A percentile compares a stretch with the other conserved stretches of the same genome.
These are phyloP conservation scores for Podaxis sp. DNA, from an alignment of 768 basidiomycete species.

Conservation along the genomic window DNA sequence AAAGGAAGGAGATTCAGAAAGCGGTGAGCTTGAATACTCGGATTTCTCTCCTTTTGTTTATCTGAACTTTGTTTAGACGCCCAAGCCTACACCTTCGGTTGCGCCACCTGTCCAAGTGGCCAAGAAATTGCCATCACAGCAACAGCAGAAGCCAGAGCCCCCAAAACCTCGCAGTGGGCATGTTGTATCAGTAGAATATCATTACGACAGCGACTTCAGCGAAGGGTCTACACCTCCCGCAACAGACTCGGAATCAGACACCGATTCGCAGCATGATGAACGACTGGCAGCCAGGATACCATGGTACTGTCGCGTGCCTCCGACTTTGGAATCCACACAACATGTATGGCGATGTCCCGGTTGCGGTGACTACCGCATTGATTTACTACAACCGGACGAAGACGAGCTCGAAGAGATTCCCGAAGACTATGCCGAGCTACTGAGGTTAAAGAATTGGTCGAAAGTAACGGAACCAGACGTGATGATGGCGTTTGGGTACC, in stretches of 20 bases:
- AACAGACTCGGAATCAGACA: constrained; percentile 37
- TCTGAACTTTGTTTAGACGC: neutral
- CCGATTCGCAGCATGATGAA: constrained; percentile 20
- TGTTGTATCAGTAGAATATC: constrained; percentile 17
- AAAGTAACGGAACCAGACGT: constrained; percentile 28
- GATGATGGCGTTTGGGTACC: constrained; percentile 8
- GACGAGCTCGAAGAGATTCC: constrained; percentile 30
- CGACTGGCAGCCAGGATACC: constrained; percentile 31
- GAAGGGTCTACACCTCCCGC: constrained; percentile 45
- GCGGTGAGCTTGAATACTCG: neutral
- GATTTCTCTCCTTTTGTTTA: too few relatives aligned
- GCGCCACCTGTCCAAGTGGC: neutral
- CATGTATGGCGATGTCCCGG: constrained; percentile 52
- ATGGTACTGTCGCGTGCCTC: constrained; percentile 31
- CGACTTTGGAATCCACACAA: constrained; percentile 39
- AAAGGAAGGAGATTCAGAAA: constrained; percentile 14
- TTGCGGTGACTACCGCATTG: constrained; percentile 42
- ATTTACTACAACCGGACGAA: constrained; percentile 42
- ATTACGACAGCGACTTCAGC: constrained; percentile 61
- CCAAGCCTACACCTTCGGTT: neutral
- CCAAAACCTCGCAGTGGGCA: neutral
- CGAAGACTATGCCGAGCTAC: constrained; percentile 18
- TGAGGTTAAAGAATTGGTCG: constrained; percentile 36
- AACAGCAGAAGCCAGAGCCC: neutral
- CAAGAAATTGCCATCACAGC: neutral